Conservation (phyloP, 495 filamentous ascomycete genomes). For the Hapsidospora chrysogenum region DNA sequence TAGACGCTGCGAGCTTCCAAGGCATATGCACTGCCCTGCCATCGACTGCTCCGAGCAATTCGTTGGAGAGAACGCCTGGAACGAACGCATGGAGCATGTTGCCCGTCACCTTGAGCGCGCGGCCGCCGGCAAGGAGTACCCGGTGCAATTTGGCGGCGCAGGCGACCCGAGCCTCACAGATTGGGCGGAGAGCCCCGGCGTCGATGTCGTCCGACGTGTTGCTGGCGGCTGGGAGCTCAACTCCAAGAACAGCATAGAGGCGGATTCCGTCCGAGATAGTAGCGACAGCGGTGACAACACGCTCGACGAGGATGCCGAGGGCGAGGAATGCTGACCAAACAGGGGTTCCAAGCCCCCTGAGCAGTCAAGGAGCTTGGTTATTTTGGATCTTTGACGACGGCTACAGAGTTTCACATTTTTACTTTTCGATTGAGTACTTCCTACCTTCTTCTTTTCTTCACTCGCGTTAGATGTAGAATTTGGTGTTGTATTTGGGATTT, state of each 20-base stretch:
- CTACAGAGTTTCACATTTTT: too few relatives aligned
- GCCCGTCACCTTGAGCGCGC: conserved; percentile 59
- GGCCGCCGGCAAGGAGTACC: conserved; percentile 13
- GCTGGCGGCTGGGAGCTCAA: conserved; percentile 14
- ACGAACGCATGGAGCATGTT: conserved; percentile 80
- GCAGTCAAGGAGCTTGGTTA: too few relatives aligned
- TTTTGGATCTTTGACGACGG: too few relatives aligned
- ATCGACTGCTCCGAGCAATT: conserved; percentile 39
- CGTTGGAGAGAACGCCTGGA: conserved; percentile 49
- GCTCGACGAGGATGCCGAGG: background rate
- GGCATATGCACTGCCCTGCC: conserved; percentile 46
- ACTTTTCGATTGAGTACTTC: too few relatives aligned
- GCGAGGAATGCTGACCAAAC: too few relatives aligned
- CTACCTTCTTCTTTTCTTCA: too few relatives aligned
- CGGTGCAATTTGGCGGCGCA: conserved; percentile 19
- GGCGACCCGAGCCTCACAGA: conserved; percentile 20
- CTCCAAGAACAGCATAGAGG: too few relatives aligned
- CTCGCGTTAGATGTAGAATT: too few relatives aligned
- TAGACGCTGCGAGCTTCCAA: conserved; percentile 42
- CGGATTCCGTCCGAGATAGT: conserved; percentile 14
- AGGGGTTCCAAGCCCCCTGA: too few relatives aligned
- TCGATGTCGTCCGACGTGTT: conserved; percentile 18
- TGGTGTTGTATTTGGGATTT: too few relatives aligned
- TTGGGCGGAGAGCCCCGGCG: conserved; percentile 26
- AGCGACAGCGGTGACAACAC: background rate